phyloP scores from a whole-genome alignment of 805 yeast genomes.

The Yamadazyma paraphyllophila region DNA sequence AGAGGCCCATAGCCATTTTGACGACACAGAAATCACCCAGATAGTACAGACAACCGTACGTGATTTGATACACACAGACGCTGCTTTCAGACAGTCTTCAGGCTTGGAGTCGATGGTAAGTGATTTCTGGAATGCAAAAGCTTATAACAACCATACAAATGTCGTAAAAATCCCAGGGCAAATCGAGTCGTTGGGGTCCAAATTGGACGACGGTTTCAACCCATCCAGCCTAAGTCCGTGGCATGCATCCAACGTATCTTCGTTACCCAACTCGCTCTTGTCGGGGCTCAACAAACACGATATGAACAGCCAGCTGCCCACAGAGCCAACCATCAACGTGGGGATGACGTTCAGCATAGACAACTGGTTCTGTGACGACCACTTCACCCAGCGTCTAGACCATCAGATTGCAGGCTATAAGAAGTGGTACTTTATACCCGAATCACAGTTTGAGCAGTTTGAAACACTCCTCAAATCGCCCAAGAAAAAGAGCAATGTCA shows the following conservation, averaged over 20 bases:
- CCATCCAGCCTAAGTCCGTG: constrained; percentile 42
- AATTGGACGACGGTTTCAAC: not conserved
- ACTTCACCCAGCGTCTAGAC: constrained; percentile 51
- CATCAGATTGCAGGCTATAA: constrained; percentile 58
- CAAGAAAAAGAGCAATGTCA: not conserved
- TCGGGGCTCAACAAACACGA: constrained; percentile 41
- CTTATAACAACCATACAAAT: not conserved
- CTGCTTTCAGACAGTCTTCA: no score
- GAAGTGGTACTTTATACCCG: constrained; percentile 64
- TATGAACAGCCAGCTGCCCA: constrained; percentile 41
- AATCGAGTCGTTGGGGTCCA: not conserved
- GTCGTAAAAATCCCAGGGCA: not conserved
- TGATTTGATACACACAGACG: no score
- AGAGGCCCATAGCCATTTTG: not conserved
- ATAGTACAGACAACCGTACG: not conserved
- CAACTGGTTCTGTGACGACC: constrained; percentile 63
- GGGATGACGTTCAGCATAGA: constrained; percentile 54
- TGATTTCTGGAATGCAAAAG: not conserved
- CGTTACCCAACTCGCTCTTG: constrained; percentile 48
- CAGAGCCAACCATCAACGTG: constrained; percentile 45
- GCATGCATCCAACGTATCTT: constrained; percentile 57
- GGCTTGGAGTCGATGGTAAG: not conserved
- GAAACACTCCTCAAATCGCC: constrained; percentile 19
- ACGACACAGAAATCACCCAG: not conserved
- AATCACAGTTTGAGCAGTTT: constrained; percentile 49